Evolutionary conservation across 768 basidiomycete species (phyloP).

Genomic region (Mycena kentingensis): DNA sequence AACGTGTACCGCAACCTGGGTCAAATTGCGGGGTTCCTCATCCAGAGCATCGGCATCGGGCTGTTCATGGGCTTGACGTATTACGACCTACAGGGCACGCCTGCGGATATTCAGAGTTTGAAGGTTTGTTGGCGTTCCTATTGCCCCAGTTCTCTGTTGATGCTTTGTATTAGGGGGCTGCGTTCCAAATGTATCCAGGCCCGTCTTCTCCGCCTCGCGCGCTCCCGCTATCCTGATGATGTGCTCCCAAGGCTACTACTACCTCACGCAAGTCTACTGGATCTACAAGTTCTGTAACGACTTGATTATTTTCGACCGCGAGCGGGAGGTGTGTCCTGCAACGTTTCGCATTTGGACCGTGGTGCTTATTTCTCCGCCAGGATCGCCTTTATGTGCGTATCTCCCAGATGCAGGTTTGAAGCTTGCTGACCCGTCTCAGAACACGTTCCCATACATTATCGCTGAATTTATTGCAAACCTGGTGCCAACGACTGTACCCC

Average conservation of each 20-base stretch:
- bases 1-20: conserved; percentile 28
- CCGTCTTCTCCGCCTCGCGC: too few species aligned
- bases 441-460: conserved; percentile 39
- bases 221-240: too few species aligned
- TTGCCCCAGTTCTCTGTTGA: conserved; percentile 26
- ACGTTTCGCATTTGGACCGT: neutral
- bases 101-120: conserved; percentile 28
- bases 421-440: conserved; percentile 12
- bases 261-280: conserved; percentile 33
- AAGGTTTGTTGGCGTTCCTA: conserved; percentile 18
- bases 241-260: conserved; percentile 38
- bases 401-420: neutral
- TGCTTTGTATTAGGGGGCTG: conserved; percentile 31
- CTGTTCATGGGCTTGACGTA: conserved; percentile 40
- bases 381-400: conserved; percentile 18
- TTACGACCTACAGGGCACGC: conserved; percentile 35
- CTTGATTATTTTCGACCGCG: conserved; percentile 44
- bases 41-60: conserved; percentile 26
- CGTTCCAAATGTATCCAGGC: conserved; percentile 31
- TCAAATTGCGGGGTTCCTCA: conserved; percentile 25
- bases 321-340: conserved; percentile 35
- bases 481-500: conserved; percentile 38
- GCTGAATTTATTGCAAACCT: conserved; percentile 40
- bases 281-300: conserved; percentile 23
- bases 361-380: neutral